Conservation (phyloP, 2,329 filamentous ascomycete genomes). For the Amauroascus niger region DNA sequence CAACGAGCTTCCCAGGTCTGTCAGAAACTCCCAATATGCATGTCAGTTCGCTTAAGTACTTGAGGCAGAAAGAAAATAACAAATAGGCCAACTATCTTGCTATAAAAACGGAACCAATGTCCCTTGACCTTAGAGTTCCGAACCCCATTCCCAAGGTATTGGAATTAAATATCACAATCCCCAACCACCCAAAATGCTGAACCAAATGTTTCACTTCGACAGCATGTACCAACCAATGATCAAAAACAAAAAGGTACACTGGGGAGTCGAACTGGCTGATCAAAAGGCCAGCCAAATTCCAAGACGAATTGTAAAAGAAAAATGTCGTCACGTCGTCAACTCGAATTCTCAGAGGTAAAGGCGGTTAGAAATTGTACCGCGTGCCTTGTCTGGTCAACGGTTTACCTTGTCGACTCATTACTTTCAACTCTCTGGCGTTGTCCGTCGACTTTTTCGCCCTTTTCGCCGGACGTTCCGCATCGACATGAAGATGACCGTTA, state of each 20-base stretch:
- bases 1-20: background rate
- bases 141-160: background rate
- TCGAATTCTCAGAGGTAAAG: background rate
- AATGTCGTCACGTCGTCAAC: slow-evolving; percentile 8
- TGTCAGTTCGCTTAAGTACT: background rate
- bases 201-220: background rate
- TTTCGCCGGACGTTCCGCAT: slow-evolving; percentile 45
- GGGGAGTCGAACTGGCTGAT: background rate
- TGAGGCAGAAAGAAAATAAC: background rate
- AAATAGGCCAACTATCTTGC: background rate
- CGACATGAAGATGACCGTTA: slow-evolving; percentile 51
- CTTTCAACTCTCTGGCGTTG: slow-evolving; percentile 32
- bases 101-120: background rate
- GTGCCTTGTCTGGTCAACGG: slow-evolving; percentile 43
- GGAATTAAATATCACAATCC: background rate
- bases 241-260: background rate
- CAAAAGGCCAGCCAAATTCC: background rate
- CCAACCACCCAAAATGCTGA: background rate
- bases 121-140: background rate
- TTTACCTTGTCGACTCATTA: slow-evolving; percentile 42
- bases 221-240: background rate
- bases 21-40: slow-evolving; percentile 4
- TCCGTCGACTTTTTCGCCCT: slow-evolving; percentile 40
- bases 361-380: slow-evolving; percentile 37
- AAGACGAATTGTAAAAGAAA: slow-evolving; percentile 2